Base-by-base conservation (phyloP, 768 basidiomycete genomes). In the Tephrocybe sp. region DNA sequence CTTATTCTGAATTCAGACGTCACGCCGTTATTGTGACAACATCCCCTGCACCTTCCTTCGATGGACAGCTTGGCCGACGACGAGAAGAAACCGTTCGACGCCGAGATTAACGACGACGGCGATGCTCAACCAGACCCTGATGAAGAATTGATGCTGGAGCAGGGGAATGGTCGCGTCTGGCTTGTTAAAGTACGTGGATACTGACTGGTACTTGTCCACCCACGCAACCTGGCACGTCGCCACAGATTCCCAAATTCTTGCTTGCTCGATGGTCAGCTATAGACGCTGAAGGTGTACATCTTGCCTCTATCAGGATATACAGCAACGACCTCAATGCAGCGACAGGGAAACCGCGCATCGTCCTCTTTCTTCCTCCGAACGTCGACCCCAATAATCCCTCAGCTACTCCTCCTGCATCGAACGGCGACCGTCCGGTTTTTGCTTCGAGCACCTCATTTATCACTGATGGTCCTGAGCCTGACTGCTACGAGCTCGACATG, bases 401-500 rank as follows among this genome's bases (percentile, higher is more conserved):
- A 6, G 21, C 40, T 37, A 25, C 42, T 50, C 42, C 22, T 8
- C 42, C 56, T 13, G 57, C 34, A 23, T 61, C 51, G 56, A 64
- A 16, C 47, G 61, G 43, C 22, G 67, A 69, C 50, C 65, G 74
- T 10, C 76, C 76, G 1, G 53, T 54, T 0, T 79, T 79, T 55
- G 61, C 65, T 10, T 50, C 59, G 0, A 52, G 68, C 1, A 67
- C 72, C 1, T 55, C 66, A 2, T 69, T 70, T 39, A 33, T 61
- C 1, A 57, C 68, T 0, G 60, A 61, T 1, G 68, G 66, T 4
- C 59, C 67, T 4, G 77, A 81, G 53, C 78, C 77, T 4, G 86
- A 88, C 59, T 79, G 83, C 65, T 97, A 92, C 69, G 89, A 92
- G 57, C 75, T 97, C 27, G 86, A 91, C 36, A 91, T 95, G 81